phyloP scores from a whole-genome alignment of 257 asterid species.

The Pogostemon cablin region DNA sequence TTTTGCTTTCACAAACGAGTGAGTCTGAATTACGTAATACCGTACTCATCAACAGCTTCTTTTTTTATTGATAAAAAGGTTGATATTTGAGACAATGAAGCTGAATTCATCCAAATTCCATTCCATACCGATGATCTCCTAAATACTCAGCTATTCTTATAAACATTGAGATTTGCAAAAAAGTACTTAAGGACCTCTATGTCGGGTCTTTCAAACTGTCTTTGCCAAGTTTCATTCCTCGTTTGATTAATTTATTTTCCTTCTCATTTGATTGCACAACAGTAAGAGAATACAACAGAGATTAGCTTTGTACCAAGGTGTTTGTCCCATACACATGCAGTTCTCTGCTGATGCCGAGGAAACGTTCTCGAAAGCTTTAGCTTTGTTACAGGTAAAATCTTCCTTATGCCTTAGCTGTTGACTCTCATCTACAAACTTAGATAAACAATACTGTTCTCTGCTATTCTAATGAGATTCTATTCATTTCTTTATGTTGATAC shows the following conservation, averaged over 20 bases:
- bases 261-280: conserved; percentile 32
- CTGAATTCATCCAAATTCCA: neutral
- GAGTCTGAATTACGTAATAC: conserved; percentile 39
- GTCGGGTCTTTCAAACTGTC: no score
- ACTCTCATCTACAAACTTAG: conserved; percentile 4
- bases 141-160: neutral
- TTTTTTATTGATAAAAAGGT: neutral
- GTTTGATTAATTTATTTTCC: conserved; percentile 1
- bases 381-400: conserved; percentile 61
- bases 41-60: neutral
- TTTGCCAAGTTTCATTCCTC: conserved; percentile 6
- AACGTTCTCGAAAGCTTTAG: conserved; percentile 70
- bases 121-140: neutral
- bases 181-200: neutral
- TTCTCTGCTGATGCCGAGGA: conserved; percentile 80
- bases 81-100: neutral
- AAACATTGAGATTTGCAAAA: conserved; percentile 7
- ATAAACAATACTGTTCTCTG: neutral
- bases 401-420: neutral
- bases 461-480: neutral
- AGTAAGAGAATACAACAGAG: conserved; percentile 91
- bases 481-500: neutral
- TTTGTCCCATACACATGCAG: conserved; percentile 89
- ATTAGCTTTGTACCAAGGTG: conserved; percentile 86
- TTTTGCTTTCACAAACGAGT: conserved; percentile 96